A percentile compares a stretch with the other conserved stretches of the same genome.
Evolutionary conservation across 2,329 filamentous ascomycete species (phyloP).

Genomic region (Trichophyton verrucosum): DNA sequence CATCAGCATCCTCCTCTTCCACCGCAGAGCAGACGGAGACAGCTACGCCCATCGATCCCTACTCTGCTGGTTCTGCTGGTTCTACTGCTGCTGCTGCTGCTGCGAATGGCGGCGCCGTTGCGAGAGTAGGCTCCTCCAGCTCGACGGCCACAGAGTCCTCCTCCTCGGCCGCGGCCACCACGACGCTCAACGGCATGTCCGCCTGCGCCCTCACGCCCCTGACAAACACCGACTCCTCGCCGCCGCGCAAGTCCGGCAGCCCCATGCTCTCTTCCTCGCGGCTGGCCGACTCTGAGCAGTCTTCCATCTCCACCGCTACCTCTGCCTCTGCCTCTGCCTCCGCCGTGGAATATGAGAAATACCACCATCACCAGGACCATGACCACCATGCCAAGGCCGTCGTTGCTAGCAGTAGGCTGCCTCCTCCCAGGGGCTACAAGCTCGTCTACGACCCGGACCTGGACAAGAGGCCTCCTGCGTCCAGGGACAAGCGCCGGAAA

Average conservation of each 20-base stretch:
- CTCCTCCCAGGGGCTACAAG: slow-evolving; percentile 46
- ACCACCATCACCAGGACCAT: no score
- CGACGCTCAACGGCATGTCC: slow-evolving; percentile 43
- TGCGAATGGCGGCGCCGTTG: slow-evolving; percentile 8
- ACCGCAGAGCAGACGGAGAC: no score
- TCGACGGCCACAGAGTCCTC: slow-evolving; percentile 62
- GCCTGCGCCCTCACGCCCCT: slow-evolving; percentile 49
- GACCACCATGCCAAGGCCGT: slow-evolving; percentile 18
- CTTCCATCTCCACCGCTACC: no score
- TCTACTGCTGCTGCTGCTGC: no score
- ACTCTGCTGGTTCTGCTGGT: no score
- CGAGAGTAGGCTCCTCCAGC: slow-evolving; percentile 59
- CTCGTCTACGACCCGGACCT: slow-evolving; percentile 52
- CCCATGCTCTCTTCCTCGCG: slow-evolving; percentile 35
- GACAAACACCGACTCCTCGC: slow-evolving; percentile 54
- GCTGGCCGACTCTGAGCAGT: slow-evolving; percentile 11
- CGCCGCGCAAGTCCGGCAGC: slow-evolving; percentile 44
- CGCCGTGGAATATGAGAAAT: slow-evolving; percentile 16
- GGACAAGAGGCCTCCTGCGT: slow-evolving; percentile 39
- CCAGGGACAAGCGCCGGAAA: slow-evolving; percentile 44
- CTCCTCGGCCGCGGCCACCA: slow-evolving; percentile 39
- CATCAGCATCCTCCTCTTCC: neutral
- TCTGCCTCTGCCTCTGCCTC: neutral
- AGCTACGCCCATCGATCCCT: no score
- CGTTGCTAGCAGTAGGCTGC: slow-evolving; percentile 34